Evolutionary conservation across 371 early-diverging fungal species (phyloP).

Genomic region (Fennellomyces sp.): DNA sequence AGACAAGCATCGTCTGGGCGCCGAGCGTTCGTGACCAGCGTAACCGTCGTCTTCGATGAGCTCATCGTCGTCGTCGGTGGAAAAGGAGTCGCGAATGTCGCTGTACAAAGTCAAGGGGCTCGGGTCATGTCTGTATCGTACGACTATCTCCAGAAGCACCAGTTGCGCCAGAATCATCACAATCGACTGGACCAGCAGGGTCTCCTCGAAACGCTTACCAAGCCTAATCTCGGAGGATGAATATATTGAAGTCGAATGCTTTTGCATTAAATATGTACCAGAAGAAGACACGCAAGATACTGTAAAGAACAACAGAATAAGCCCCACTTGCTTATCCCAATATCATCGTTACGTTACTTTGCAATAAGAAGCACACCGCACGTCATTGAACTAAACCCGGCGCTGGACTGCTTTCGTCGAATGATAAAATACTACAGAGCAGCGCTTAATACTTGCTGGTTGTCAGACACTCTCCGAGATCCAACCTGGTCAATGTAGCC

Average conservation of each 20-base stretch:
- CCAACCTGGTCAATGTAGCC: conserved; percentile 31
- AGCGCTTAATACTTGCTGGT: no score
- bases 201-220: conserved; percentile 61
- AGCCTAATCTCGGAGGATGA: conserved; percentile 30
- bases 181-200: conserved; percentile 63
- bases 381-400: conserved; percentile 23
- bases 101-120: conserved; percentile 21
- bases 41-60: conserved; percentile 1
- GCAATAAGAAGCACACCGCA: conserved; percentile 27
- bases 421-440: conserved; percentile 19
- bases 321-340: no score
- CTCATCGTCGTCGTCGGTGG: conserved; percentile 15
- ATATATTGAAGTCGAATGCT: neutral
- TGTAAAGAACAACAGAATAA: neutral
- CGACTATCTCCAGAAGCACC: conserved; percentile 49
- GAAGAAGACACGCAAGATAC: conserved; percentile 24
- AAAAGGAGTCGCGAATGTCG: conserved; percentile 18
- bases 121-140: conserved; percentile 28
- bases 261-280: conserved; percentile 15
- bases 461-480: no score
- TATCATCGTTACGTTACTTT: conserved; percentile 22
- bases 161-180: conserved; percentile 64
- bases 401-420: conserved; percentile 21
- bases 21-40: conserved; percentile 15
- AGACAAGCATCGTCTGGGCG: conserved; percentile 7